These are phyloP conservation scores for Amanita phalloides DNA, from an alignment of 768 basidiomycete species.

Conservation along the genomic window DNA sequence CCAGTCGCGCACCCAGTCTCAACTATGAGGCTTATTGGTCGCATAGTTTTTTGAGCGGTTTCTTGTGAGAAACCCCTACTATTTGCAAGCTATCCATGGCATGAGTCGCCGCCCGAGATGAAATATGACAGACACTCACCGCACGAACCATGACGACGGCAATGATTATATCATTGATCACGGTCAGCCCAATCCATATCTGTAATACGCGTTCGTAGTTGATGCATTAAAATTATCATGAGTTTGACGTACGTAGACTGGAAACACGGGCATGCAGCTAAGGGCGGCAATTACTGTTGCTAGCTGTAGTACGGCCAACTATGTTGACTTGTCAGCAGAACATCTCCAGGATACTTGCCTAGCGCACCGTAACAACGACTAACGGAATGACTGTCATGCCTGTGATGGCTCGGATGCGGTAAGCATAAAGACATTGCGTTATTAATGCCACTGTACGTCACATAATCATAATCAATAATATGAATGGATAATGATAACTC, in stretches of 20 bases:
- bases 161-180: slow-evolving; percentile 21
- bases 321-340: not conserved
- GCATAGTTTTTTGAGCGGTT: slow-evolving; percentile 16
- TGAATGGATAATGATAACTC: not conserved
- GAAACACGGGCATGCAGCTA: not conserved
- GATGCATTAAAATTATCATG: not conserved
- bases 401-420: slow-evolving; percentile 1
- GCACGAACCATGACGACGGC: slow-evolving; percentile 20
- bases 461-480: not conserved
- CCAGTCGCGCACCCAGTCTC: slow-evolving; percentile 25
- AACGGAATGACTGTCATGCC: not conserved
- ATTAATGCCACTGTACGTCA: not conserved
- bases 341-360: not conserved
- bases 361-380: not conserved
- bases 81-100: slow-evolving; percentile 9
- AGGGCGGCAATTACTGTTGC: not conserved
- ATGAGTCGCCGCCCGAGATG: not conserved
- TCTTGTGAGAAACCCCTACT: slow-evolving; percentile 15
- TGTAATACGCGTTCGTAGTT: not conserved
- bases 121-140: slow-evolving; percentile 10
- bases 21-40: slow-evolving; percentile 22
- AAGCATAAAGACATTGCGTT: slow-evolving; percentile 1
- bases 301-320: slow-evolving; percentile 1
- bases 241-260: not conserved
- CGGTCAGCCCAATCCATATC: slow-evolving; percentile 22